phyloP scores from a whole-genome alignment of 495 filamentous ascomycete species.

The Trypethelium eluteriae region DNA sequence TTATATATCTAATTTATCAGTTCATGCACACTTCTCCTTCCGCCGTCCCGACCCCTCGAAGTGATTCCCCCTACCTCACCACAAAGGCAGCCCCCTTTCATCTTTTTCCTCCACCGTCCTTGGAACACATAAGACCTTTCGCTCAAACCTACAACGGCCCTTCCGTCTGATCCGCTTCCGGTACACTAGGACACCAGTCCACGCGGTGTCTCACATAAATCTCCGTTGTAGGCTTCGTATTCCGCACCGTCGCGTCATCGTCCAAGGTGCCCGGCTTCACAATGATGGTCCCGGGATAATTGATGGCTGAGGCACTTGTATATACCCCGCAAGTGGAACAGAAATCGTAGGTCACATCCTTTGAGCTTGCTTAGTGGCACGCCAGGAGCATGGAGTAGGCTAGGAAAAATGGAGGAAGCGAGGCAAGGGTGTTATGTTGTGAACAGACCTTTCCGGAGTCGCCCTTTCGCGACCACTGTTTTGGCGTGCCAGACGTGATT shows the following conservation, averaged over 20 bases:
- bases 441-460: slow-evolving; percentile 14
- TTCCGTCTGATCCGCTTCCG: background rate
- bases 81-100: background rate
- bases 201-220: slow-evolving; percentile 18
- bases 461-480: slow-evolving; percentile 16
- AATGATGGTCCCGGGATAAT: slow-evolving; percentile 12
- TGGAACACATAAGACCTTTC: background rate
- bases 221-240: slow-evolving; percentile 13
- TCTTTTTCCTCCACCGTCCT: too few species aligned
- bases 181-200: background rate
- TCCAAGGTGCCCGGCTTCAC: slow-evolving; percentile 22
- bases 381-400: too few species aligned
- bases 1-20: background rate
- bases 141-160: background rate
- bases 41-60: too few species aligned
- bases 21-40: background rate
- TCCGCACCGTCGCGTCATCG: slow-evolving; percentile 10
- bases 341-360: slow-evolving; percentile 16
- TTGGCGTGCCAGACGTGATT: slow-evolving; percentile 5
- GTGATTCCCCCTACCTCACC: too few species aligned
- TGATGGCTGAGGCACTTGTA: slow-evolving; percentile 14
- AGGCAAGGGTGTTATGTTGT: too few species aligned
- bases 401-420: too few species aligned
- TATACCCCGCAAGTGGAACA: slow-evolving; percentile 16
- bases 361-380: too few species aligned